Percentiles rank a stretch among this genome's conserved stretches.
phyloP scores from a whole-genome alignment of 768 basidiomycete species.

The Phaeolepiota aurea region DNA sequence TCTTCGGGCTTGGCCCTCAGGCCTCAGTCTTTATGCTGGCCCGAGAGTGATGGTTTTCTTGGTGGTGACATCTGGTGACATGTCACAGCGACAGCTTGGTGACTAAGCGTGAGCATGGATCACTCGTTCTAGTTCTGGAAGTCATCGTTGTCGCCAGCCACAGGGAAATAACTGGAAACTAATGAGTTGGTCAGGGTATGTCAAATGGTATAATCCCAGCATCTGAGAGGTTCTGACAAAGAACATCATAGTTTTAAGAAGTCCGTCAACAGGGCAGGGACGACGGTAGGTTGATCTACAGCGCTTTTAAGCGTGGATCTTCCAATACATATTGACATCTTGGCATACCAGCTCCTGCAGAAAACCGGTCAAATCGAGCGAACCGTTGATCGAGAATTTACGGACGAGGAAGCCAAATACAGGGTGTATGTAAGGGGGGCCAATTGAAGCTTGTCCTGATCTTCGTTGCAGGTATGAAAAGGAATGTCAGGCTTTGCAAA shows the following conservation, averaged over 20 bases:
- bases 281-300: conserved; percentile 50
- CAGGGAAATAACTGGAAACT: not conserved
- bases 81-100: too few species aligned
- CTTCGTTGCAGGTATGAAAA: conserved; percentile 73
- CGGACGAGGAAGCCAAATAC: conserved; percentile 87
- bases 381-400: conserved; percentile 90
- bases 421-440: conserved; percentile 52
- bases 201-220: too few species aligned
- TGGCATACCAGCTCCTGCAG: conserved; percentile 65
- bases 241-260: conserved; percentile 74
- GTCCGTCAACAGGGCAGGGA: conserved; percentile 84
- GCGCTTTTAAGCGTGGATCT: not conserved
- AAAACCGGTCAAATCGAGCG: conserved; percentile 98
- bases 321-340: not conserved
- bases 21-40: too few species aligned
- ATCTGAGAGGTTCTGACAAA: too few species aligned
- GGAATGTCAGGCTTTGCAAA: conserved; percentile 88
- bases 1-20: too few species aligned
- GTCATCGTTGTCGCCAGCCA: too few species aligned
- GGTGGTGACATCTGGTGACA: too few species aligned
- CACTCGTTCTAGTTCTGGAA: too few species aligned
- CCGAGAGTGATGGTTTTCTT: too few species aligned
- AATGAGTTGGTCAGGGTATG: conserved; percentile 55
- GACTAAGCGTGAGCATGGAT: too few species aligned
- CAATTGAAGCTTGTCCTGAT: not conserved